A percentile compares a stretch with the other conserved stretches of the same genome.
These are phyloP conservation scores for Whalleya microplaca DNA, from an alignment of 2,329 filamentous ascomycete species.

Conservation along the genomic window DNA sequence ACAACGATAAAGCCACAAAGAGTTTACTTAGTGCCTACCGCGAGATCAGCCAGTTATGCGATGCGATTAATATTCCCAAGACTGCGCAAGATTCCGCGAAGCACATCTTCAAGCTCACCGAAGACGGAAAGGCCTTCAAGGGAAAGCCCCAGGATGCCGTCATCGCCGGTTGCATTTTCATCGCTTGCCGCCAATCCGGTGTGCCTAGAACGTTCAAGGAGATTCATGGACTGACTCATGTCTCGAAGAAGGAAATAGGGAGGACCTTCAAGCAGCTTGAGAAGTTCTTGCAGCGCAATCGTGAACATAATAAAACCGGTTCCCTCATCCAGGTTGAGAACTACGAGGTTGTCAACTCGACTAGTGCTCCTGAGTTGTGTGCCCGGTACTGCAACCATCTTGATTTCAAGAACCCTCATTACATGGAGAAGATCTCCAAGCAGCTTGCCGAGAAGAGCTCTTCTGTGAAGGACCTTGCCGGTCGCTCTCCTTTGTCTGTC, in stretches of 20 bases:
- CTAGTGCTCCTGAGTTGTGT: constrained; percentile 82
- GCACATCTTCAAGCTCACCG: constrained; percentile 91
- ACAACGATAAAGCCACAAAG: constrained; percentile 82
- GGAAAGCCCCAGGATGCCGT: constrained; percentile 93
- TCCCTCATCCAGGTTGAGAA: constrained; percentile 62
- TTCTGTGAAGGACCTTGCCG: constrained; percentile 79
- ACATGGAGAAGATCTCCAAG: constrained; percentile 79
- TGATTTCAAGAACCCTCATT: constrained; percentile 69
- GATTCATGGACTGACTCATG: constrained; percentile 89
- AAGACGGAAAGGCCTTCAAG: constrained; percentile 92
- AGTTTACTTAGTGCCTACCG: constrained; percentile 81
- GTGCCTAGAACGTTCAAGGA: constrained; percentile 91
- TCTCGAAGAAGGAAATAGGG: constrained; percentile 97
- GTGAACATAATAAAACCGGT: constrained; percentile 62
- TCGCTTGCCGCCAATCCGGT: constrained; percentile 88
- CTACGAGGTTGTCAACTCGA: constrained; percentile 76
- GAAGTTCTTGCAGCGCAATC: constrained; percentile 78
- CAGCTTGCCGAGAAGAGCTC: constrained; percentile 79
- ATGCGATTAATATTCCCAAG: constrained; percentile 79
- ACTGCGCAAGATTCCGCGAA: constrained; percentile 88
- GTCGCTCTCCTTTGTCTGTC: constrained; percentile 90
- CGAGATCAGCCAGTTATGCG: constrained; percentile 85
- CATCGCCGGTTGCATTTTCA: constrained; percentile 96
- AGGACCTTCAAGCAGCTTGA: constrained; percentile 93
- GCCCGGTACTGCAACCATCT: constrained; percentile 88